phyloP scores from a whole-genome alignment of 208 protist species.

The Eutreptiella sp. region DNA sequence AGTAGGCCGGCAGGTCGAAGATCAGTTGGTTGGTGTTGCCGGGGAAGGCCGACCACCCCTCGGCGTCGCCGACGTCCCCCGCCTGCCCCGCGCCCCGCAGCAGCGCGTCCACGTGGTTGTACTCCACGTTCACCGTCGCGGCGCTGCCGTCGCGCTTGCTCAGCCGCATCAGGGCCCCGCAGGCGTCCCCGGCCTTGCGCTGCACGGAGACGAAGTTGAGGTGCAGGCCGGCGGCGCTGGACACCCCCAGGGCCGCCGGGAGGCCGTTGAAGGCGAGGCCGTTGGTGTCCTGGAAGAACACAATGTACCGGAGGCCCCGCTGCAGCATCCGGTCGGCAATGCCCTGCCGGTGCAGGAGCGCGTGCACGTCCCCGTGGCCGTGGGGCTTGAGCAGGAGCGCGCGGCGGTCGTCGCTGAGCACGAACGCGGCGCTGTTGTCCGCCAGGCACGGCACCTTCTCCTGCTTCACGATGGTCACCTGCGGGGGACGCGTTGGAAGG shows the following conservation, averaged over 20 bases:
- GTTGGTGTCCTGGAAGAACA: constrained; percentile 91
- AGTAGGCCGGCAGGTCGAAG: constrained; percentile 57
- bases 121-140: constrained; percentile 44
- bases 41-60: constrained; percentile 66
- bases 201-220: constrained; percentile 83
- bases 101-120: constrained; percentile 47
- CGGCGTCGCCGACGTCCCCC: constrained; percentile 22
- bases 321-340: constrained; percentile 45
- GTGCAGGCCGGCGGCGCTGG: constrained; percentile 45
- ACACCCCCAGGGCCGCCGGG: constrained; percentile 68
- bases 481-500: too few relatives aligned
- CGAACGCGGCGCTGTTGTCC: constrained; percentile 61
- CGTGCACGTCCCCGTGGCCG: constrained; percentile 88
- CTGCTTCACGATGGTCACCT: constrained; percentile 77
- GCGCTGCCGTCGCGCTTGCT: background rate
- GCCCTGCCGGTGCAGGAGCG: constrained; percentile 56
- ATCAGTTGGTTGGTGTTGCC: constrained; percentile 85
- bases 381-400: constrained; percentile 69
- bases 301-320: constrained; percentile 57
- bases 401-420: constrained; percentile 32
- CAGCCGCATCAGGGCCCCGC: constrained; percentile 58
- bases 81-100: constrained; percentile 22
- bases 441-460: constrained; percentile 73
- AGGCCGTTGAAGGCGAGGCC: constrained; percentile 56
- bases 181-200: constrained; percentile 63